Base-by-base conservation (phyloP, 805 yeast species). In the Candida pseudoglaebosa region DNA sequence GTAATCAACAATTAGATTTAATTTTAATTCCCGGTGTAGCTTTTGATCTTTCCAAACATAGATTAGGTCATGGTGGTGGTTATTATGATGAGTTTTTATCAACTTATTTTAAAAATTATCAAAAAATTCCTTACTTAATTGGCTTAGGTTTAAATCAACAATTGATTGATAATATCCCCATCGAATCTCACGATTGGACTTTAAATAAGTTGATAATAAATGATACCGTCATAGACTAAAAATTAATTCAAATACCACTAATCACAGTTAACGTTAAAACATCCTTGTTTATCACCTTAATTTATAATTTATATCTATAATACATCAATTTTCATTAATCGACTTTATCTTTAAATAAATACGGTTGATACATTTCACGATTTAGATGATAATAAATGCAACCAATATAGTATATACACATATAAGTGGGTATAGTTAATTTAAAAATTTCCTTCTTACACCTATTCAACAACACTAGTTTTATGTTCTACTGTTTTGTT, bases 41-140 rank as follows among this genome's bases (percentile, higher is more conserved):
- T 1, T 90, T 86, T 57, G 73, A 85, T 1, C 46, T 19, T 4
- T 41, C 42, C 1, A 60, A 79, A 16, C 57, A 66, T 9, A 57
- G 99, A 38, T 56, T 91, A 38, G 99, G 99, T 1, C 95, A 88
- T 56, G 99, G 99, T 1, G 91, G 82, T 4, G 99, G 97, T 0
- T 89, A 77, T 57, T 91, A 93, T 57, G 99, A 91, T 56, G 87
- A 82, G 49, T 70, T 52, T 53, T 60, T 62, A 22, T 47, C 28
- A 32, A 48, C 40, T 17, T 55, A 59, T 40, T 13, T 33, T 10
- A 33, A 44, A 10, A 51, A 49, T 33, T 49, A 46, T 38, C 44
- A 49, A 3, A 41, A 42, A 16, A 46, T 33, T 13, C 83, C 84
- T 0, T 56, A 53, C 24, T 49, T 79, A 24, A 52, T 86, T 1